Base-by-base conservation (phyloP, 495 filamentous ascomycete genomes). In the Aspergillus nanangensis region DNA sequence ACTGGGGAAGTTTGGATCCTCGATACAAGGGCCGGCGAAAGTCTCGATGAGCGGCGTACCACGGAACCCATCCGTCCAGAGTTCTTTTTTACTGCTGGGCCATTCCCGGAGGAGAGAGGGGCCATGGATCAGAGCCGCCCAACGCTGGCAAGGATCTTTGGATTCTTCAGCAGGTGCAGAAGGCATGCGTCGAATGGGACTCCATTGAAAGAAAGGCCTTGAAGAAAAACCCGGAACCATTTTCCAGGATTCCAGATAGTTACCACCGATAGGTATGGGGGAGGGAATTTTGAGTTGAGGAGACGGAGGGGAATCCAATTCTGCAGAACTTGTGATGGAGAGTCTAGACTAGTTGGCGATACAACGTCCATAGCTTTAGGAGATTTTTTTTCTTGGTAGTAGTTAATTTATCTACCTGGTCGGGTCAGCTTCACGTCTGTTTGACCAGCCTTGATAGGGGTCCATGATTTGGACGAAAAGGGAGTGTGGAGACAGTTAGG, bases 1-100 rank as follows among this genome's bases (percentile, higher is more conserved):
- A 7, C 13, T 8, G 35, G 35, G 33, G 36, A 50, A 43, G 41
- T 37, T 50, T 37, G 33, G 33, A 27, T 41, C 47, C 15, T 4
- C 20, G 34, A 40, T 10, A 32, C 36, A 39, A 39, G 35, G 41
- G 48, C 42, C 48, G 35, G 9, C 17, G 17, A 50, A 50, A 50
- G 48, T 50, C 48, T 50, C 38, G 48, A 33, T 50, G 41, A 21
- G 24, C 27, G 1, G 18, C 5, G 27, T 19, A 35, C 48, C 48
- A 44, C 45, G 48, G 47, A 18, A 27, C 33, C 5, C 10, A 14
- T n/a, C 13, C 14, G 33, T n/a, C 43, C 43, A 45, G 20, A 45
- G 20, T 38, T 38, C 21, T 29, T 33, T n/a, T n/a, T 13, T 23
- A 2, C 23, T 29, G 24, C 23, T n/a, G 39, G 39, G 15, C 34